Percentiles rank a stretch among this genome's conserved stretches.
Conservation (phyloP, 2,329 filamentous ascomycete genomes). For the Diaporthe aspalathi region DNA sequence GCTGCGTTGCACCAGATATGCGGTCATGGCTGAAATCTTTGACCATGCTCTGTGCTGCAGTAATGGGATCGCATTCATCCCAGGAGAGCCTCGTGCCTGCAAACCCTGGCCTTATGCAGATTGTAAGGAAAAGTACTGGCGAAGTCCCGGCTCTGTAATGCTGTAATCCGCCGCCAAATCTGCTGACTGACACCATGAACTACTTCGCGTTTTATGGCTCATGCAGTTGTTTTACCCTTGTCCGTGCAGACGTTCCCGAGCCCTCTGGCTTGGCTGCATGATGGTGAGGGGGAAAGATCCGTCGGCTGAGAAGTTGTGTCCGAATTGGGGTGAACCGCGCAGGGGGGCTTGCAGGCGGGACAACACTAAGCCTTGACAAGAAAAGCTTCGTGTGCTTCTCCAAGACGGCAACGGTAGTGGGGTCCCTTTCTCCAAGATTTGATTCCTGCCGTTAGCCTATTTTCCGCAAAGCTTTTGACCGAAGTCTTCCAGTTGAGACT, state of each 20-base stretch:
- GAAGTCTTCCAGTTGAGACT: neutral
- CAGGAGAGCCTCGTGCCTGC: too few relatives aligned
- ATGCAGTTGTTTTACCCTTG: neutral
- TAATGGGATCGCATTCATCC: too few relatives aligned
- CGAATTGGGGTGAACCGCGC: neutral
- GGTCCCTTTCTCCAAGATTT: constrained; percentile 16
- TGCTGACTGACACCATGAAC: too few relatives aligned
- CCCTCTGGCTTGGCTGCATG: neutral
- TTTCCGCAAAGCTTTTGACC: neutral
- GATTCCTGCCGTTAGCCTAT: neutral
- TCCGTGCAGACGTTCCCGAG: constrained; percentile 32
- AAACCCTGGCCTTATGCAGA: too few relatives aligned
- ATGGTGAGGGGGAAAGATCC: constrained; percentile 16
- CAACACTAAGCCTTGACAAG: constrained; percentile 9
- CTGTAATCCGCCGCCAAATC: too few relatives aligned
- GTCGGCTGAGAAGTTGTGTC: constrained; percentile 23
- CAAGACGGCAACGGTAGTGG: neutral
- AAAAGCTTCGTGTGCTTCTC: neutral
- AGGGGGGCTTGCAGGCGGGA: neutral
- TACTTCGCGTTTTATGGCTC: too few relatives aligned
- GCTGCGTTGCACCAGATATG: too few relatives aligned
- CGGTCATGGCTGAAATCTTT: too few relatives aligned
- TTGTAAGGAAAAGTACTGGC: too few relatives aligned
- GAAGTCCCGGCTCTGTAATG: too few relatives aligned
- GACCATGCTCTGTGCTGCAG: too few relatives aligned